phyloP scores from a whole-genome alignment of 2,329 filamentous ascomycete genomes.

The Talaromyces sp. region DNA sequence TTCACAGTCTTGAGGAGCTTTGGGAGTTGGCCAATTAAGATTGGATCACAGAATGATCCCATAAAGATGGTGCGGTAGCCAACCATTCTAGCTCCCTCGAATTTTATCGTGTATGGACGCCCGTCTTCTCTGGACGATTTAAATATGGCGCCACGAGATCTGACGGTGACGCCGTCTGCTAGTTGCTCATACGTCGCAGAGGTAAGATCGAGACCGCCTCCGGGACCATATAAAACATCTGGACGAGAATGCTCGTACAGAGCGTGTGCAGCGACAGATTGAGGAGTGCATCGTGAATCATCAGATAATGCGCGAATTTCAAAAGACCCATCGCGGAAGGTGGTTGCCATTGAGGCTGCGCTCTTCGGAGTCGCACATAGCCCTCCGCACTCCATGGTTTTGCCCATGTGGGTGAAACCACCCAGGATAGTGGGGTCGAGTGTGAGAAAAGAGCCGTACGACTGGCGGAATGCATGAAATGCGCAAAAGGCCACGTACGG shows the following conservation, averaged over 20 bases:
- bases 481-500: conserved; percentile 31
- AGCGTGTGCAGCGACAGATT: conserved; percentile 49
- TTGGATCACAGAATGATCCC: conserved; percentile 5
- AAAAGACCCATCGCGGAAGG: conserved; percentile 42
- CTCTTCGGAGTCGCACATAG: conserved; percentile 45
- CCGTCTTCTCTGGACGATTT: background rate
- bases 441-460: background rate
- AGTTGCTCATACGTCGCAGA: conserved; percentile 40
- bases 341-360: conserved; percentile 35
- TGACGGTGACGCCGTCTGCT: conserved; percentile 31
- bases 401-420: conserved; percentile 43
- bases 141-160: conserved; percentile 27
- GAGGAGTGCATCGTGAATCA: conserved; percentile 40
- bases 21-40: background rate
- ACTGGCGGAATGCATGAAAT: background rate
- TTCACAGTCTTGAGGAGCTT: background rate
- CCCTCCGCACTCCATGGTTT: conserved; percentile 52
- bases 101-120: conserved; percentile 1
- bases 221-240: conserved; percentile 47
- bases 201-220: conserved; percentile 40
- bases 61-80: conserved; percentile 5
- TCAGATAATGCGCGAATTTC: conserved; percentile 42
- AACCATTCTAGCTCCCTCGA: background rate
- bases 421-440: background rate
- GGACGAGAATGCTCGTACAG: conserved; percentile 53